A percentile compares a stretch with the other conserved stretches of the same genome.
phyloP scores from a whole-genome alignment of 306 rosid genomes.

The Pueraria montana region DNA sequence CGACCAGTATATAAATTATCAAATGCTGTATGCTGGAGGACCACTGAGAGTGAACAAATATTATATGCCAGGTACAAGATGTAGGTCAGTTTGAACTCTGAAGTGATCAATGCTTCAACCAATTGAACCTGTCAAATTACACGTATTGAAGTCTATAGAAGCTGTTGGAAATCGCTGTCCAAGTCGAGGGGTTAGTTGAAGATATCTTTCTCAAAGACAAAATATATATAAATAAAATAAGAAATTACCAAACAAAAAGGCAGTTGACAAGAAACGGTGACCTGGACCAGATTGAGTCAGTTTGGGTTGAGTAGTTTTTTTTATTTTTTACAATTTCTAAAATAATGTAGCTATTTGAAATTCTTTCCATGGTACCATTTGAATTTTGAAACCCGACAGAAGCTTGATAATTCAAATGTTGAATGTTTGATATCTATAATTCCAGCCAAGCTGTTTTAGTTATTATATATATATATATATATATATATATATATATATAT shows the following conservation, averaged over 20 bases:
- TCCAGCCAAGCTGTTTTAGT: too few relatives aligned
- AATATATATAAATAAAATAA: neutral
- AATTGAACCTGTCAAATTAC: neutral
- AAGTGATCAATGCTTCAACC: conserved; percentile 12
- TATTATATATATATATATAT: too few relatives aligned
- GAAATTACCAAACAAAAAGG: neutral
- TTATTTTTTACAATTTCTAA: too few relatives aligned
- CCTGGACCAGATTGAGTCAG: too few relatives aligned
- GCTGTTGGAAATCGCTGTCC: neutral
- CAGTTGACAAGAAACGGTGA: too few relatives aligned
- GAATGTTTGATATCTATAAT: too few relatives aligned
- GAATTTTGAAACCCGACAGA: too few relatives aligned
- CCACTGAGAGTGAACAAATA: conserved; percentile 13
- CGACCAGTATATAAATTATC: conserved; percentile 64
- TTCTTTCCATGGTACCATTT: too few relatives aligned
- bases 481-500: too few relatives aligned
- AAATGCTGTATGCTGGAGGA: conserved; percentile 74
- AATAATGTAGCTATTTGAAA: too few relatives aligned
- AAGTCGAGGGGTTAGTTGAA: neutral
- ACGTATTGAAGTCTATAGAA: neutral
- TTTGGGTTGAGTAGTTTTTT: too few relatives aligned
- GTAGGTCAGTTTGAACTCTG: conserved; percentile 4
- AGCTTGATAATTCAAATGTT: too few relatives aligned
- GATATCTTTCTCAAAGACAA: neutral
- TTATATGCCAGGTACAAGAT: conserved; percentile 35